Percentiles rank a stretch among this genome's conserved stretches.
These are phyloP conservation scores for Escallonia rubra DNA, from an alignment of 129 eudicot genomes.

Conservation along the genomic window DNA sequence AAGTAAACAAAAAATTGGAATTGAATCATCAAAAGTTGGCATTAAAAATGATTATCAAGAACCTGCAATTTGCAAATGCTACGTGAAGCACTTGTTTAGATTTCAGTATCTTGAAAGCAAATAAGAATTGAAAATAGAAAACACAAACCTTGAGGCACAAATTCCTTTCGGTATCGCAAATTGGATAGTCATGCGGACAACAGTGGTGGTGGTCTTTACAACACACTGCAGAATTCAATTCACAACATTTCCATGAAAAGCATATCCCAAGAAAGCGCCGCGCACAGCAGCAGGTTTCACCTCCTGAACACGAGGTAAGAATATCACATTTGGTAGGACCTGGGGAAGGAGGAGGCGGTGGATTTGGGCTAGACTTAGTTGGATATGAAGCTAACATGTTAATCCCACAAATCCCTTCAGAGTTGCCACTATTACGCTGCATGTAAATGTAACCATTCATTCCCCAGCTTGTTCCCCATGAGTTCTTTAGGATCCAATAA, in stretches of 20 bases:
- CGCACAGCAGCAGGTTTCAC: conserved; percentile 90
- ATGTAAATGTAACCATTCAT: conserved; percentile 79
- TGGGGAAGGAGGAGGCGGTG: conserved; percentile 72
- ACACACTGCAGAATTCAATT: conserved; percentile 64
- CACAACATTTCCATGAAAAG: conserved; percentile 85
- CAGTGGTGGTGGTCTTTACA: conserved; percentile 72
- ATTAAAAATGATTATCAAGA: too few species aligned
- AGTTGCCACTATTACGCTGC: conserved; percentile 59
- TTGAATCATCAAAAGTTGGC: too few species aligned
- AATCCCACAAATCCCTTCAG: conserved; percentile 74
- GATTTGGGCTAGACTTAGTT: conserved; percentile 80
- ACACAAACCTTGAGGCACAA: conserved; percentile 76
- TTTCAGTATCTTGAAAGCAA: background rate
- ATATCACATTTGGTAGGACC: conserved; percentile 64
- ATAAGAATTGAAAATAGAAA: background rate
- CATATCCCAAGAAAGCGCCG: conserved; percentile 56
- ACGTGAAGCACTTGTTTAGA: too few species aligned
- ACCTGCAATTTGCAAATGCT: background rate
- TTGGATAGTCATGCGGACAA: conserved; percentile 94
- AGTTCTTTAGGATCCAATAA: conserved; percentile 89
- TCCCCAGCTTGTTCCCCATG: conserved; percentile 93
- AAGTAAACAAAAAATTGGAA: too few species aligned
- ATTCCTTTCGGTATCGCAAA: conserved; percentile 58
- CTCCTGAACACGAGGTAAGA: conserved; percentile 56
- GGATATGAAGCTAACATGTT: conserved; percentile 93